phyloP scores from a whole-genome alignment of 495 filamentous ascomycete species.

The Neurospora sp. region DNA sequence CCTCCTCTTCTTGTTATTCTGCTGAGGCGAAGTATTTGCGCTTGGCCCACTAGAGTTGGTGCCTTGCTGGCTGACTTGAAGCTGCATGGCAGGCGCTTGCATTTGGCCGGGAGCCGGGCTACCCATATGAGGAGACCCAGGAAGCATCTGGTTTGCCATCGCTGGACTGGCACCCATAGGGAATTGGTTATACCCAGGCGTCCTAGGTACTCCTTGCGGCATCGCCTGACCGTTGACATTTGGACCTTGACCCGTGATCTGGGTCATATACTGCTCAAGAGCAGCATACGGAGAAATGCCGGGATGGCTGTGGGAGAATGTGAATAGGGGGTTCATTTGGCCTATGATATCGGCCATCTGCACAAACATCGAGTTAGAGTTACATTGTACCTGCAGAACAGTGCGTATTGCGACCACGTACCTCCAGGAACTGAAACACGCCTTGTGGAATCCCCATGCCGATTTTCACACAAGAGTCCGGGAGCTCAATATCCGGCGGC shows the following conservation, averaged over 20 bases:
- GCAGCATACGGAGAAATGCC: constrained; percentile 49
- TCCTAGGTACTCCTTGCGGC: constrained; percentile 30
- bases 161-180: constrained; percentile 44
- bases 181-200: constrained; percentile 42
- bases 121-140: constrained; percentile 48
- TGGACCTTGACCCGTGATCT: constrained; percentile 21
- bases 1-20: constrained; percentile 66
- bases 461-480: constrained; percentile 51
- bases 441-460: constrained; percentile 48
- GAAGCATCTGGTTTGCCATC: constrained; percentile 43
- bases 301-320: constrained; percentile 48
- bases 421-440: constrained; percentile 63
- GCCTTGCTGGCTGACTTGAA: constrained; percentile 64
- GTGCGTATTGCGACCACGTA: constrained; percentile 19
- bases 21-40: constrained; percentile 76
- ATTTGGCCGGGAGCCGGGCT: constrained; percentile 49
- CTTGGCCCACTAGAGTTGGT: constrained; percentile 61
- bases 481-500: constrained; percentile 49
- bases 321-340: constrained; percentile 59
- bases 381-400: neutral
- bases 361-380: neutral
- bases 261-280: constrained; percentile 48
- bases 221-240: constrained; percentile 34
- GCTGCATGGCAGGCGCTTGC: constrained; percentile 57
- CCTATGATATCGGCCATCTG: constrained; percentile 67